Percentiles rank a stretch among this genome's conserved stretches.
phyloP scores from a whole-genome alignment of 768 basidiomycete genomes.

The Mycena polygramma region DNA sequence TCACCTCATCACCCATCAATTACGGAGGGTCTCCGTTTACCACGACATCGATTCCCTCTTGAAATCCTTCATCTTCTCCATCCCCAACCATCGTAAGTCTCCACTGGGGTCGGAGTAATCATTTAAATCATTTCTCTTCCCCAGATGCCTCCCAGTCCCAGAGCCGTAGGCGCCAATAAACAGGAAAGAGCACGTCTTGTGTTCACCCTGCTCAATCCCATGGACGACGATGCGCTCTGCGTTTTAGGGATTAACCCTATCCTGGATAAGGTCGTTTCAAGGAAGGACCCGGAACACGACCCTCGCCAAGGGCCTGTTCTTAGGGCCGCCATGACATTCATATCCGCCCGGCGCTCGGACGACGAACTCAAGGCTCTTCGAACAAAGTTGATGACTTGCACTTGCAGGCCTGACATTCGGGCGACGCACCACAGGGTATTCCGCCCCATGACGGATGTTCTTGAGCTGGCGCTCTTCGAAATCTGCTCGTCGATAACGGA shows the following conservation, averaged over 20 bases:
- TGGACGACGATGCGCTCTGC: background rate
- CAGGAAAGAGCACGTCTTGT: background rate
- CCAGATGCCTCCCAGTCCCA: no score
- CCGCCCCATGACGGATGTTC: background rate
- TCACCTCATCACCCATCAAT: no score
- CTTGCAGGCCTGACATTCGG: background rate
- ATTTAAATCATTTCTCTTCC: no score
- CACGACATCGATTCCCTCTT: no score
- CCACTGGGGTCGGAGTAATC: no score
- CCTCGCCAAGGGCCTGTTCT: conserved; percentile 3
- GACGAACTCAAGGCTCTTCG: background rate
- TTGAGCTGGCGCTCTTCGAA: background rate
- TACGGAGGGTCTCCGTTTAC: no score
- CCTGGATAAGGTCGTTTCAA: background rate
- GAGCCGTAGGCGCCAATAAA: no score
- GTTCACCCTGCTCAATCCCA: background rate
- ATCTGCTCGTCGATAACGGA: conserved; percentile 9
- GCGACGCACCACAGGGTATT: background rate
- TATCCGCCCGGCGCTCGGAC: background rate
- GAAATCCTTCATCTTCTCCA: no score
- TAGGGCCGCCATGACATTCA: conserved; percentile 7
- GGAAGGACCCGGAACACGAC: background rate
- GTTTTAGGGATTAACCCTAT: background rate
- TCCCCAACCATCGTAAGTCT: no score
- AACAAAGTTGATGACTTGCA: background rate